A percentile compares a stretch with the other conserved stretches of the same genome.
Evolutionary conservation across 2,329 filamentous ascomycete species (phyloP).

Genomic region (Daldinia sp.): DNA sequence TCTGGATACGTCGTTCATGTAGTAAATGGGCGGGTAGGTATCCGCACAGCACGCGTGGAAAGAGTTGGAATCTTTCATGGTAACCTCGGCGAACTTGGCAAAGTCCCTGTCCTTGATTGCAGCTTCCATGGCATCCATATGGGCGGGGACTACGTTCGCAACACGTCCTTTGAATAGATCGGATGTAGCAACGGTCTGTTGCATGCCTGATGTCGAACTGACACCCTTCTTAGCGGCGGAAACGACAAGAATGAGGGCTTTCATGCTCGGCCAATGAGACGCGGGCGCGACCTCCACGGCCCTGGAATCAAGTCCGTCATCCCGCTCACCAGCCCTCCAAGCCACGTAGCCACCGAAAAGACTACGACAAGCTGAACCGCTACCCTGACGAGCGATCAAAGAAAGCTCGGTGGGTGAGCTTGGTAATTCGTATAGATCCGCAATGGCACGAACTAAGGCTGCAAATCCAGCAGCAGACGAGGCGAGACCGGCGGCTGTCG

Average conservation of each 20-base stretch:
- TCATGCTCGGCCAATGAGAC: conserved; percentile 94
- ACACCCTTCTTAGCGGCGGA: conserved; percentile 97
- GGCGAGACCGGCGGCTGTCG: conserved; percentile 89
- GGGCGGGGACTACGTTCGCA: conserved; percentile 76
- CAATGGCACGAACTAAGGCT: conserved; percentile 82
- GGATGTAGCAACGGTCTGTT: conserved; percentile 91
- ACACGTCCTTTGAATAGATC: conserved; percentile 84
- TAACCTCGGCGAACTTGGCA: conserved; percentile 83
- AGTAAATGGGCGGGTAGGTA: conserved; percentile 97
- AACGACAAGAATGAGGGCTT: conserved; percentile 88
- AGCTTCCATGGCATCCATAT: conserved; percentile 86
- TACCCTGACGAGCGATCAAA: conserved; percentile 90
- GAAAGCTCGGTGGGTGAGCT: conserved; percentile 84
- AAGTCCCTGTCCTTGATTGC: conserved; percentile 84
- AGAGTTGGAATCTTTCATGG: conserved; percentile 95
- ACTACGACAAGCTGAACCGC: conserved; percentile 91
- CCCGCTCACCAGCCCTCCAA: conserved; percentile 81
- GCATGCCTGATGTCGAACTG: conserved; percentile 92
- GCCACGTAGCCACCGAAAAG: conserved; percentile 96
- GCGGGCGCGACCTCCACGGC: conserved; percentile 90
- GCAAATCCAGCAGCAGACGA: conserved; percentile 76
- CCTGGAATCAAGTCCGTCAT: conserved; percentile 84
- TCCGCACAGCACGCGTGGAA: conserved; percentile 97
- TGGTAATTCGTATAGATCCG: conserved; percentile 87
- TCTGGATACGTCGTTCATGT: conserved; percentile 92